Evolutionary conservation across 768 basidiomycete genomes (phyloP), one percentile per base, ranked within the genome.

Genomic region (Megacollybia marginata): DNA sequence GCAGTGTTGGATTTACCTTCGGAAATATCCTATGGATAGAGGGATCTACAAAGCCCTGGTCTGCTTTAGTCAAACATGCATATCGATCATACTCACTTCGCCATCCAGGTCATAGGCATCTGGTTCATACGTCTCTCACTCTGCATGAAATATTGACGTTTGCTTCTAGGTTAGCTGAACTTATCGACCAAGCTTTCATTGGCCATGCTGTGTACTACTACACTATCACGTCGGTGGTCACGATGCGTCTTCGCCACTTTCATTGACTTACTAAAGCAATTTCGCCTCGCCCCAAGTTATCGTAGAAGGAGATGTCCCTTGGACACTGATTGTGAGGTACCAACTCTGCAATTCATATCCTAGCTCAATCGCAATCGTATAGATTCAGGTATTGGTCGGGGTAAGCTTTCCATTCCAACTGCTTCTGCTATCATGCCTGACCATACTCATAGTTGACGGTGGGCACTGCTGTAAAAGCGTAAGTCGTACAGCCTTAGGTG

Each of bases 381-480:
- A 58, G 55, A 16, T 15, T n/a, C 49, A 52, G 10, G 35, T 53
- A 23, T 38, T 46, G 8, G 42, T 52, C 46, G 44, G 49, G 38
- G 47, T 51, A 48, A 54, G 51, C 36, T 71, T 49, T 62, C 70
- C 54, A 62, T 28, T 28, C 23, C 2, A 28, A 28, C 23, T 71
- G 42, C 54, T 69, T 42, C 52, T 71, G 42, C 54, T 63, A 18
- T 75, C 73, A 48, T 54, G 65, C 55, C 44, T 50, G 19, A 23
- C 46, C 12, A n/a, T 32, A 13, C 10, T 23, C 12, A 18, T 23
- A 78, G 77, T 71, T 69, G 5, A 13, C 72, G 5, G 72, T 76
- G 19, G 81, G 75, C 2, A 67, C 68, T 4, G 62, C 79, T n/a
- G 82, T 83, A 34, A 80, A 79, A 65, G 59, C 66, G 80, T 82